Evolutionary conservation across 2,329 filamentous ascomycete species (phyloP), one percentile per base, ranked within the genome.

Genomic region (Aspergillus aculeatus): DNA sequence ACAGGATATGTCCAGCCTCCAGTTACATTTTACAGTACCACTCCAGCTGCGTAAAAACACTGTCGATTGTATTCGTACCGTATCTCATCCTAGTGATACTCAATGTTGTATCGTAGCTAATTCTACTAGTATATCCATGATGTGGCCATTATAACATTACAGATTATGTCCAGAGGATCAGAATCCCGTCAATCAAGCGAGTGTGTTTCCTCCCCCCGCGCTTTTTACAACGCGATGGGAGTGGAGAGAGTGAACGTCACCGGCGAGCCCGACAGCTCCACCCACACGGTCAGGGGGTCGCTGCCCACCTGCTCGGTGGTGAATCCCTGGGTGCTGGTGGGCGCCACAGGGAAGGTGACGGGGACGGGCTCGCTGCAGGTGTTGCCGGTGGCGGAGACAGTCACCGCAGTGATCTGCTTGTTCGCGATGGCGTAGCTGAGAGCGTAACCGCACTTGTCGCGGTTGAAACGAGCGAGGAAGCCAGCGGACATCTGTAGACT

Each of bases 391-490:
- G 81, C 76, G 2, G 77, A 78, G 24, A 86, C 75, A 2, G 79
- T 83, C 47, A 84, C 77, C n/a, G 75, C 78, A 5, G 77, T 77
- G 64, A 86, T 84, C 54, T 73, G 74, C 47, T 79, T 71, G 49
- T 75, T 69, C 29, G 75, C 72, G 54, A 79, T 78, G 55, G 73
- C 75, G 70, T 81, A 84, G 21, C 70, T 75, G 54, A 86, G 65
- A 55, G 77, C 77, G 54, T 83, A 82, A 48, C 77, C 68, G 75
- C 85, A 84, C 53, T 72, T 72, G 69, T 86, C 84, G 48, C 84
- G 81, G 12, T 79, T 73, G 72, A 80, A 81, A 58, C 86, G 82
- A 57, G 81, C 78, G 47, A 80, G 67, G 73, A 87, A 87, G 3
- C 74, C 67, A 4, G 73, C 69, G 11, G 80, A 83, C 65, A 82